phyloP scores from a whole-genome alignment of 768 basidiomycete genomes.

The Scleroderma bovista region DNA sequence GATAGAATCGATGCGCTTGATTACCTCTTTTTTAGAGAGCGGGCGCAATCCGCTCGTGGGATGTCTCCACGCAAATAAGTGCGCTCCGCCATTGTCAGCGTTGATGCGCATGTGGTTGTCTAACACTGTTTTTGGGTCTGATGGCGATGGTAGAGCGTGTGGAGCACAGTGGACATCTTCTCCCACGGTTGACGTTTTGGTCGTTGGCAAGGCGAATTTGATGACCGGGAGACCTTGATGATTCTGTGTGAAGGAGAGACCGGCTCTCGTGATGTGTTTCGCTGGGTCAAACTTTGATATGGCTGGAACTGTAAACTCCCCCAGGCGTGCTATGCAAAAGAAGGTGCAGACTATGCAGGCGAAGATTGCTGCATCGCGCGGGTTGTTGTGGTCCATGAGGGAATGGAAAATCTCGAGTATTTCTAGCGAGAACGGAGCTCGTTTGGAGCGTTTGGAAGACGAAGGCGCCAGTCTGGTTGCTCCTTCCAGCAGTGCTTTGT shows the following conservation, averaged over 20 bases:
- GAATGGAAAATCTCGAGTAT: not conserved
- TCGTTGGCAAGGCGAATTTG: slow-evolving; percentile 6
- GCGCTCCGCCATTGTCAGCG: not conserved
- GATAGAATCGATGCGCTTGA: slow-evolving; percentile 11
- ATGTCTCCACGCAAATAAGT: slow-evolving; percentile 29
- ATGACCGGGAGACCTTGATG: slow-evolving; percentile 2
- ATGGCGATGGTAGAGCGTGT: not conserved
- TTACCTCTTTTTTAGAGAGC: slow-evolving; percentile 26
- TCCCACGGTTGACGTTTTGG: slow-evolving; percentile 23
- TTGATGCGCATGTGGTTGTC: slow-evolving; percentile 29
- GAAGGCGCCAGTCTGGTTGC: not conserved
- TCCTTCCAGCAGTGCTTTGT: slow-evolving; percentile 23
- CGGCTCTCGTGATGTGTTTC: slow-evolving; percentile 22
- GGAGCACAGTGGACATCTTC: not conserved
- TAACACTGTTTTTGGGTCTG: slow-evolving; percentile 23
- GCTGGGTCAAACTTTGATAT: slow-evolving; percentile 28
- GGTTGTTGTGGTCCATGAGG: slow-evolving; percentile 21
- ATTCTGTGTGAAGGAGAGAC: slow-evolving; percentile 24
- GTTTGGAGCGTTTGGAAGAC: slow-evolving; percentile 22
- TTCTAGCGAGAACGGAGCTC: slow-evolving; percentile 25
- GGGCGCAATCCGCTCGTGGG: slow-evolving; percentile 6
- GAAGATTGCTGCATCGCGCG: slow-evolving; percentile 31
- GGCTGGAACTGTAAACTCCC: slow-evolving; percentile 34
- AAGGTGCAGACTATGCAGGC: slow-evolving; percentile 22
- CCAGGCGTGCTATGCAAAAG: slow-evolving; percentile 28